Evolutionary conservation across 1,284 basidiomycete species (phyloP).

Genomic region (Ganoderma sinense): DNA sequence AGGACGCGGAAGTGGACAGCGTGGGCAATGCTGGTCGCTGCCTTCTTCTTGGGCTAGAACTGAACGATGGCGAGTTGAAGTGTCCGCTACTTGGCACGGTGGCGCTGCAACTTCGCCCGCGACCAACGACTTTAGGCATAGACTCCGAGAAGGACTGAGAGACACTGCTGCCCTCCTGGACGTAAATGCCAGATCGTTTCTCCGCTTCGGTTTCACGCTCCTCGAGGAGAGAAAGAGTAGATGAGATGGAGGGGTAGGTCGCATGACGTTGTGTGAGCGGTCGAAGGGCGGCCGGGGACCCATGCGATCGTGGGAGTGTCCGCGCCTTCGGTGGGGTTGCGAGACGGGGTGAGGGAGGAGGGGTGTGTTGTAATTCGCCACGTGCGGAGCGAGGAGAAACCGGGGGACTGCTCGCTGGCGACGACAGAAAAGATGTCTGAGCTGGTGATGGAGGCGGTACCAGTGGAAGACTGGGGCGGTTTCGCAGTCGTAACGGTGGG

Average conservation of each 20-base stretch:
- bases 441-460: slow-evolving; percentile 29
- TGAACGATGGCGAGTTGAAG: slow-evolving; percentile 11
- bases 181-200: slow-evolving; percentile 38
- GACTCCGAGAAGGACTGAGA: not conserved
- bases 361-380: slow-evolving; percentile 19
- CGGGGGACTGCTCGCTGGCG: slow-evolving; percentile 15
- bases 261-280: slow-evolving; percentile 32
- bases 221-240: slow-evolving; percentile 40
- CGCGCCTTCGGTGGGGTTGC: slow-evolving; percentile 26
- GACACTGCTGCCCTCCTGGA: slow-evolving; percentile 25
- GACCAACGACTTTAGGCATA: slow-evolving; percentile 10
- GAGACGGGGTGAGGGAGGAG: slow-evolving; percentile 29
- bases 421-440: slow-evolving; percentile 10
- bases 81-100: slow-evolving; percentile 19
- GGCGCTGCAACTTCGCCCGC: slow-evolving; percentile 30
- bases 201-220: slow-evolving; percentile 36
- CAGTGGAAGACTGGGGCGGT: slow-evolving; percentile 25
- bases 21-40: slow-evolving; percentile 34
- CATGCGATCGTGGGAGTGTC: slow-evolving; percentile 22
- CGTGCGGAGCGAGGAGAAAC: slow-evolving; percentile 14
- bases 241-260: slow-evolving; percentile 42
- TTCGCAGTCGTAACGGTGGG: slow-evolving; percentile 23
- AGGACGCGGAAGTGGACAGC: slow-evolving; percentile 39
- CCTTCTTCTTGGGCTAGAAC: slow-evolving; percentile 30
- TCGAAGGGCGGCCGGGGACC: slow-evolving; percentile 12